These are phyloP conservation scores for Dryas octopetala DNA, from an alignment of 306 rosid genomes.

Conservation along the genomic window DNA sequence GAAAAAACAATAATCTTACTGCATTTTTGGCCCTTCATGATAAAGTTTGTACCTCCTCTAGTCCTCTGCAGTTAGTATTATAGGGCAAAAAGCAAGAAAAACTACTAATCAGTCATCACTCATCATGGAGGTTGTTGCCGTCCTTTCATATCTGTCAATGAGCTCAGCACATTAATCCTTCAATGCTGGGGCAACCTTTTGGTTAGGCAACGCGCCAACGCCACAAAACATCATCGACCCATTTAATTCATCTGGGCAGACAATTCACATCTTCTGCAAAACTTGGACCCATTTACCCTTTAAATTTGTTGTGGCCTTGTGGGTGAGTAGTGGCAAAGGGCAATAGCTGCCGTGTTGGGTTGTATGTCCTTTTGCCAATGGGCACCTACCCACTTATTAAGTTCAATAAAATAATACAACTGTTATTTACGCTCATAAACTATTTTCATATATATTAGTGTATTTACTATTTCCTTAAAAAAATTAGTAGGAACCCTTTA, in stretches of 20 bases:
- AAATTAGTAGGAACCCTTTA: background rate
- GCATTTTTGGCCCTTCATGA: background rate
- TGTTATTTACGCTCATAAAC: too few species aligned
- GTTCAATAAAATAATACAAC: background rate
- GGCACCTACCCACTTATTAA: constrained; percentile 7
- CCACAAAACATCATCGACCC: background rate
- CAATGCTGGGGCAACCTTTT: background rate
- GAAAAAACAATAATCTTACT: background rate
- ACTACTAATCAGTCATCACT: background rate
- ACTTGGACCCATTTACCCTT: background rate
- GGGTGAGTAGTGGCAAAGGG: background rate
- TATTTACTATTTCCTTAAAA: too few species aligned
- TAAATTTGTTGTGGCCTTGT: background rate
- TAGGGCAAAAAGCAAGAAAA: constrained; percentile 6
- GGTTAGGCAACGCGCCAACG: too few species aligned
- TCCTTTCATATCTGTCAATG: constrained; percentile 9
- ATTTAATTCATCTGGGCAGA: constrained; percentile 1
- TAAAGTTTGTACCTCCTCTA: background rate
- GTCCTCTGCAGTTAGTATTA: background rate
- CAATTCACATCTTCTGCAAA: background rate
- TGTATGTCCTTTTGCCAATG: constrained; percentile 5
- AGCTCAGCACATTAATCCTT: constrained; percentile 22
- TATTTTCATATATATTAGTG: too few species aligned
- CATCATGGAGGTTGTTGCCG: constrained; percentile 11
- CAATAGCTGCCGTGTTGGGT: background rate